These are phyloP conservation scores for Spergularia bocconei DNA, from an alignment of 148 eudicot genomes.

Conservation along the genomic window DNA sequence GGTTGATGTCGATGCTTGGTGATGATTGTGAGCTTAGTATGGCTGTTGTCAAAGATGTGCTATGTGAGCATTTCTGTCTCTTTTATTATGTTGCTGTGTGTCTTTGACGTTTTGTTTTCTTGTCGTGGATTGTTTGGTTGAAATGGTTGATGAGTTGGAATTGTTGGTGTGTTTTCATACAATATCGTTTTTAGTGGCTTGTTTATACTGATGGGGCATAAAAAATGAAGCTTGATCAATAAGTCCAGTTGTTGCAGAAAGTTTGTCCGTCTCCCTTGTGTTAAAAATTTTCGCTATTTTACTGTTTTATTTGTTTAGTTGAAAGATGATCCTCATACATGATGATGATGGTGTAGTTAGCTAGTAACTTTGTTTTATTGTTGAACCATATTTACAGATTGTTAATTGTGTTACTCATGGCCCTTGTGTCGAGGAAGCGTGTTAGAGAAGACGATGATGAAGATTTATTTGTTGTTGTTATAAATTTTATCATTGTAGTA, in stretches of 20 bases:
- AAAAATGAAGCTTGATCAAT: too few relatives aligned
- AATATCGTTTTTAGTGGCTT: not conserved
- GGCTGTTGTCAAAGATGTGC: conserved; percentile 81
- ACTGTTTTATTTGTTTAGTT: too few relatives aligned
- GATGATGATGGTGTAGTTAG: too few relatives aligned
- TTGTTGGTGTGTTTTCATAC: not conserved
- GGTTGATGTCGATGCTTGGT: conserved; percentile 97
- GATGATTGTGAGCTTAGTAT: conserved; percentile 62
- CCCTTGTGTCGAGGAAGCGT: too few relatives aligned
- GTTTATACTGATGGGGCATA: not conserved
- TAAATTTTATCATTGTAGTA: too few relatives aligned
- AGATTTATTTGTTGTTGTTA: too few relatives aligned
- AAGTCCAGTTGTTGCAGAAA: too few relatives aligned
- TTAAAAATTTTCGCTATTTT: not conserved
- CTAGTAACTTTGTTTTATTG: too few relatives aligned
- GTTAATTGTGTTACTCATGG: too few relatives aligned
- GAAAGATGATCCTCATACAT: too few relatives aligned
- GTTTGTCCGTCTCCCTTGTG: not conserved
- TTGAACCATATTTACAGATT: too few relatives aligned
- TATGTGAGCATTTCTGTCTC: conserved; percentile 47
- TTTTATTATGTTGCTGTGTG: not conserved
- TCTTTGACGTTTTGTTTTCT: not conserved
- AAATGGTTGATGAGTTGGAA: not conserved
- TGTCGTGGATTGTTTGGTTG: not conserved
- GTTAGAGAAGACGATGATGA: too few relatives aligned